A percentile compares a stretch with the other conserved stretches of the same genome.
Conservation (phyloP, 2,329 filamentous ascomycete genomes). For the Fusarium anguioides region DNA sequence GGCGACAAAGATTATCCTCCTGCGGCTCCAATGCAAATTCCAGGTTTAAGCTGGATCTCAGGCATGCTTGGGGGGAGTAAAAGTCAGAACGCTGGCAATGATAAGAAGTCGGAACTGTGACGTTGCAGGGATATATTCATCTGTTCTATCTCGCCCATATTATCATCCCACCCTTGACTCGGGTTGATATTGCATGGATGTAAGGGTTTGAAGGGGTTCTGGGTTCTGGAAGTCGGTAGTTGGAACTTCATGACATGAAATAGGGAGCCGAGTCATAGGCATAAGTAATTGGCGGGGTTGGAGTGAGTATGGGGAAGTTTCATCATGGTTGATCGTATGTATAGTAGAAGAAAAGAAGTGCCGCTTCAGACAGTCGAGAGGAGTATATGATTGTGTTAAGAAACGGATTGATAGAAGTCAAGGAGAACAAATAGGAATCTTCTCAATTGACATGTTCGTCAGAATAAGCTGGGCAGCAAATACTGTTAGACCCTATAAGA, state of each 20-base stretch:
- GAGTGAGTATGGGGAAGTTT: neutral
- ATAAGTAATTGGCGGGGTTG: neutral
- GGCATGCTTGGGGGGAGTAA: constrained; percentile 38
- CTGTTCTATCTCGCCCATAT: neutral
- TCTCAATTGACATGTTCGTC: neutral
- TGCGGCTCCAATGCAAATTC: constrained; percentile 53
- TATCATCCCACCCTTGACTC: neutral
- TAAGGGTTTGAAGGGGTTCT: neutral
- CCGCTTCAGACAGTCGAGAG: neutral
- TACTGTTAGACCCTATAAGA: no score
- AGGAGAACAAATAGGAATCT: neutral
- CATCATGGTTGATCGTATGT: neutral
- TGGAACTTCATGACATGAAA: constrained; percentile 15
- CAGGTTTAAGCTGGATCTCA: constrained; percentile 55
- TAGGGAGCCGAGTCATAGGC: constrained; percentile 19
- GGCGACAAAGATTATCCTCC: constrained; percentile 60
- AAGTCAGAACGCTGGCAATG: neutral
- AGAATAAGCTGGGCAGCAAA: neutral
- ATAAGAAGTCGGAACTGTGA: constrained; percentile 40
- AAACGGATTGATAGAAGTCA: neutral
- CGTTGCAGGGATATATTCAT: neutral
- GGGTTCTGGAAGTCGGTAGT: neutral
- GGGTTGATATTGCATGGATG: neutral
- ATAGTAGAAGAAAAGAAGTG: neutral
- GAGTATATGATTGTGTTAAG: neutral